These are phyloP conservation scores for Saitozyma sp. DNA, from an alignment of 768 basidiomycete species.

Conservation along the genomic window DNA sequence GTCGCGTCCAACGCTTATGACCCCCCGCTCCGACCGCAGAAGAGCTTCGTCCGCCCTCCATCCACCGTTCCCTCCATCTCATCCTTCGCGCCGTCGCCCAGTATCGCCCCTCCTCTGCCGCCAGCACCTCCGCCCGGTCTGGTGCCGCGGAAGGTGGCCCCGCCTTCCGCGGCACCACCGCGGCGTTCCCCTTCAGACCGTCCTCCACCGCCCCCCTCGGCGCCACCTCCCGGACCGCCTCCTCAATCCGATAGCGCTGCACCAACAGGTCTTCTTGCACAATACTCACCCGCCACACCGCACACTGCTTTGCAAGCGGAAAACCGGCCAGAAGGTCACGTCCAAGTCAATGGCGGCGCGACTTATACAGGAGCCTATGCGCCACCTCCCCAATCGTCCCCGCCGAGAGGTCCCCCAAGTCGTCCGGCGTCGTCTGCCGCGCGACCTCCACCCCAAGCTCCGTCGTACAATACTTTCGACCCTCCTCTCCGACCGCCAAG, in stretches of 20 bases:
- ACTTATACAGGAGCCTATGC: constrained; percentile 3
- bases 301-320: too few species aligned
- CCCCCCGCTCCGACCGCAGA: constrained; percentile 40
- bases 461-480: constrained; percentile 16
- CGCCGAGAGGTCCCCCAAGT: constrained; percentile 10
- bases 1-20: constrained; percentile 43
- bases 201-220: constrained; percentile 14
- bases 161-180: background rate
- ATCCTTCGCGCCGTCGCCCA: constrained; percentile 19
- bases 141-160: too few species aligned
- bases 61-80: constrained; percentile 13
- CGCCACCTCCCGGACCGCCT: constrained; percentile 18
- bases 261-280: too few species aligned
- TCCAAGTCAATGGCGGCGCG: too few species aligned
- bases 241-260: background rate
- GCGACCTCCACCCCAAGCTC: constrained; percentile 7
- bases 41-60: constrained; percentile 32
- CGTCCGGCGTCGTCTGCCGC: background rate
- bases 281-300: too few species aligned
- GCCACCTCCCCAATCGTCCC: background rate
- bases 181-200: too few species aligned
- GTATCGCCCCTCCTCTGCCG: constrained; percentile 10
- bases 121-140: constrained; percentile 3
- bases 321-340: too few species aligned
- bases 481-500: constrained; percentile 22